A percentile compares a stretch with the other conserved stretches of the same genome.
Evolutionary conservation across 192 early-diverging fungal genomes (phyloP).

Genomic region (Umbelopsis sp.): DNA sequence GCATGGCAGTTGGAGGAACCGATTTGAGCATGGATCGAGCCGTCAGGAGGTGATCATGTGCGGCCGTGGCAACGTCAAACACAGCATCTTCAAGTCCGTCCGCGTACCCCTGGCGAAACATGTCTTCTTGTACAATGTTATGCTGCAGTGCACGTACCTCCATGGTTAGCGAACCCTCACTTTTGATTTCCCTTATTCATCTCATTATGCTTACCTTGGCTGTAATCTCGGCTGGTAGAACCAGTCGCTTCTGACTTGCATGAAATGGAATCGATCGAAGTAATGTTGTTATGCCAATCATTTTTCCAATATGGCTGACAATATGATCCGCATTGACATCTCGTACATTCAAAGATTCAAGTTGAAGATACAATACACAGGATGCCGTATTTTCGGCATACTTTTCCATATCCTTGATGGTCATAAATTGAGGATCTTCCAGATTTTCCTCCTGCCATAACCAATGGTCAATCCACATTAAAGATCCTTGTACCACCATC

Average conservation of each 20-base stretch:
- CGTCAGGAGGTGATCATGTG: constrained; percentile 74
- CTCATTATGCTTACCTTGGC: constrained; percentile 60
- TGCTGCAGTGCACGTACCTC: constrained; percentile 50
- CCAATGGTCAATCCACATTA: background rate
- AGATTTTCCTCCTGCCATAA: constrained; percentile 57
- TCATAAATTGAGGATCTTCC: constrained; percentile 66
- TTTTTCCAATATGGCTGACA: constrained; percentile 88
- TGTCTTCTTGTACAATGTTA: constrained; percentile 70
- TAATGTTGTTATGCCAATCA: constrained; percentile 79
- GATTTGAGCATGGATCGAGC: constrained; percentile 63
- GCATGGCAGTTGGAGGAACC: constrained; percentile 63
- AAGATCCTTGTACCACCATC: background rate
- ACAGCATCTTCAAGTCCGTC: constrained; percentile 74
- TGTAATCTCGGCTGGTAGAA: constrained; percentile 76
- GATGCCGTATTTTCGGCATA: constrained; percentile 90
- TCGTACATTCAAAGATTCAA: constrained; percentile 82
- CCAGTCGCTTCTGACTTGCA: constrained; percentile 64
- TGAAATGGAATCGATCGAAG: constrained; percentile 75
- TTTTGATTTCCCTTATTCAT: background rate
- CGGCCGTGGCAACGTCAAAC: constrained; percentile 85
- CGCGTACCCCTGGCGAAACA: constrained; percentile 62
- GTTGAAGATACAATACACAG: constrained; percentile 85
- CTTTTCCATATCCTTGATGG: constrained; percentile 75
- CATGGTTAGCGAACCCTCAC: background rate
- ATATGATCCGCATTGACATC: constrained; percentile 87